These are phyloP conservation scores for Solanum rostratum DNA, from an alignment of 257 asterid species.

Conservation along the genomic window DNA sequence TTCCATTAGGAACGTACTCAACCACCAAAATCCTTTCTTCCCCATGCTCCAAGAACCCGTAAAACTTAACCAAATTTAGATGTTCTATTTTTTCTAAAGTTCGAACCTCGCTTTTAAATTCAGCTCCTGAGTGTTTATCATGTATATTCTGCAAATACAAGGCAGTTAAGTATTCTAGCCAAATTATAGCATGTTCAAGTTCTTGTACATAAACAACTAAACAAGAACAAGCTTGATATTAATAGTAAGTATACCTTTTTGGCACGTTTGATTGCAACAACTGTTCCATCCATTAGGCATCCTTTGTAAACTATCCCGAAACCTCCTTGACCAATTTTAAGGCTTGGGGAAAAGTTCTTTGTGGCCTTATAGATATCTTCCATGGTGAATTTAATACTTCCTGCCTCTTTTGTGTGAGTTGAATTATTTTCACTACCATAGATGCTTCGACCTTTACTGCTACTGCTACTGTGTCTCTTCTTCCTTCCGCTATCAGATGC, in stretches of 20 bases:
- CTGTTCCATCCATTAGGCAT: constrained; percentile 53
- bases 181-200: neutral
- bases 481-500: constrained; percentile 36
- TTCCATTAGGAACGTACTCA: constrained; percentile 87
- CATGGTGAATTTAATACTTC: constrained; percentile 46
- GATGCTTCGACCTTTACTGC: constrained; percentile 25
- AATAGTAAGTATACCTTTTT: constrained; percentile 46
- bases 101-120: constrained; percentile 69
- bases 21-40: constrained; percentile 85
- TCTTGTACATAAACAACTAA: neutral
- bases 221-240: neutral
- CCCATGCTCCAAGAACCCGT: constrained; percentile 71
- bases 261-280: constrained; percentile 90
- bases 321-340: constrained; percentile 94
- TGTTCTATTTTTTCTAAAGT: constrained; percentile 76
- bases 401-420: constrained; percentile 28
- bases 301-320: constrained; percentile 95
- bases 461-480: constrained; percentile 32
- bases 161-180: neutral
- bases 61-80: constrained; percentile 63
- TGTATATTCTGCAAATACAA: constrained; percentile 40
- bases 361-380: constrained; percentile 74
- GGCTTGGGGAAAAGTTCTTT: constrained; percentile 64
- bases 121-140: constrained; percentile 59
- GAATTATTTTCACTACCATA: constrained; percentile 52